phyloP scores from a whole-genome alignment of 1,139 yeast genomes.

The Diutina sp. region DNA sequence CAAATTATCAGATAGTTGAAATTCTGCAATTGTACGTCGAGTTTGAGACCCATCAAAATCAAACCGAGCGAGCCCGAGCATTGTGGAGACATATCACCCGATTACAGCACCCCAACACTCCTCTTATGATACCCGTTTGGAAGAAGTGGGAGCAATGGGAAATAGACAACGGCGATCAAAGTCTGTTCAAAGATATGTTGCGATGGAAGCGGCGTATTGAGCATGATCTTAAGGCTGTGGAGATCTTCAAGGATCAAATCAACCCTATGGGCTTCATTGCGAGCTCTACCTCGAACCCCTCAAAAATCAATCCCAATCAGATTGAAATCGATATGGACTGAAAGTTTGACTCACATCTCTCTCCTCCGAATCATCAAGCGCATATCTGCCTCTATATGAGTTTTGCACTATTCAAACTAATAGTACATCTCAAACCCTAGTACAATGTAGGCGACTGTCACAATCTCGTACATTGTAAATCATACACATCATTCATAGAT shows the following conservation, averaged over 20 bases:
- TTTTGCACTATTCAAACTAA: no score
- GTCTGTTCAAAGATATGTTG: conserved; percentile 64
- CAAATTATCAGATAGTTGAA: conserved; percentile 16
- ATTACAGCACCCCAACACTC: conserved; percentile 11
- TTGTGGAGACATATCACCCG: conserved; percentile 30
- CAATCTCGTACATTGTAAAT: no score
- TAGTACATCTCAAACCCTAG: not conserved
- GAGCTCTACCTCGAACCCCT: conserved; percentile 11
- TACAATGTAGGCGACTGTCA: not conserved
- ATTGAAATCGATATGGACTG: conserved; percentile 39
- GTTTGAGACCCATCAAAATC: conserved; percentile 35
- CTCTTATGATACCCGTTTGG: conserved; percentile 31
- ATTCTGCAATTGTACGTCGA: conserved; percentile 26
- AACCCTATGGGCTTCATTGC: conserved; percentile 49
- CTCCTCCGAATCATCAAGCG: not conserved
- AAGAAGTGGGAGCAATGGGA: conserved; percentile 65
- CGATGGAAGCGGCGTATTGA: conserved; percentile 35
- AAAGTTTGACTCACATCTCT: not conserved
- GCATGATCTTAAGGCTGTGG: conserved; percentile 21
- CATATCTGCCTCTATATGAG: not conserved
- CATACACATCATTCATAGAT: no score
- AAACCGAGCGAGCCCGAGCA: conserved; percentile 47
- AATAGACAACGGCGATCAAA: conserved; percentile 54
- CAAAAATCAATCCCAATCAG: conserved; percentile 43
- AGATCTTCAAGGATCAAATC: conserved; percentile 12